Evolutionary conservation across 441 rosid genomes (phyloP).

Genomic region (Daphne laureola): DNA sequence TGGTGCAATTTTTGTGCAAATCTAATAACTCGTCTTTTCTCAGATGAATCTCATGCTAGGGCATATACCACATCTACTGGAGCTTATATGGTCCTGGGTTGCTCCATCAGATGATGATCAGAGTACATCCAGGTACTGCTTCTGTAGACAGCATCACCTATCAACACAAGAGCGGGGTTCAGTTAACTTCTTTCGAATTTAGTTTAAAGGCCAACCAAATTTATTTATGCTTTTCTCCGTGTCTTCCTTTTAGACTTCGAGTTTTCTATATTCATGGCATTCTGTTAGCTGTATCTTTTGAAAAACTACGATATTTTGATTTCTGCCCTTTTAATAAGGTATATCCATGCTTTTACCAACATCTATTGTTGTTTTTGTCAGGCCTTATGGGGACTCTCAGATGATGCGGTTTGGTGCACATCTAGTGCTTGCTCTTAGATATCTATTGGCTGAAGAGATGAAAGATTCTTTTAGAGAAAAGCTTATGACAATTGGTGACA

Average conservation of each 20-base stretch:
- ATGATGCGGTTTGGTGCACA: conserved; percentile 97
- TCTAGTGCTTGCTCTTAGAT: conserved; percentile 87
- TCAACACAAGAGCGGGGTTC: no score
- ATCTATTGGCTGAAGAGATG: conserved; percentile 66
- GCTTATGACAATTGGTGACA: conserved; percentile 88
- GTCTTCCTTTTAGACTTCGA: no score
- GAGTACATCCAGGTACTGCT: conserved; percentile 60
- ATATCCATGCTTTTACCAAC: conserved; percentile 13
- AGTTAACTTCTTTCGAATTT: neutral
- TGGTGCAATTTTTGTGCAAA: neutral
- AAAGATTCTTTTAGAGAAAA: conserved; percentile 72
- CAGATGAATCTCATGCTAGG: conserved; percentile 98
- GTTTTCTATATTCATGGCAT: no score
- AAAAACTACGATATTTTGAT: no score
- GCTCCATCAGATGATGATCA: conserved; percentile 89
- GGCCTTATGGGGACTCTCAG: conserved; percentile 98
- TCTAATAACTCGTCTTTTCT: conserved; percentile 19
- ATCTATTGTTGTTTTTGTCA: conserved; percentile 28
- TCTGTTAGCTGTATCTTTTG: no score
- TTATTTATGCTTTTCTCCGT: no score
- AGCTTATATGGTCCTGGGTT: conserved; percentile 95
- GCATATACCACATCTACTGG: conserved; percentile 79
- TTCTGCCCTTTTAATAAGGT: no score
- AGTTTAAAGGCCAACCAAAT: no score
- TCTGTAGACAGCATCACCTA: conserved; percentile 2